Conservation (phyloP, 208 protist genomes). For the Trypanosoma platydactyli region DNA sequence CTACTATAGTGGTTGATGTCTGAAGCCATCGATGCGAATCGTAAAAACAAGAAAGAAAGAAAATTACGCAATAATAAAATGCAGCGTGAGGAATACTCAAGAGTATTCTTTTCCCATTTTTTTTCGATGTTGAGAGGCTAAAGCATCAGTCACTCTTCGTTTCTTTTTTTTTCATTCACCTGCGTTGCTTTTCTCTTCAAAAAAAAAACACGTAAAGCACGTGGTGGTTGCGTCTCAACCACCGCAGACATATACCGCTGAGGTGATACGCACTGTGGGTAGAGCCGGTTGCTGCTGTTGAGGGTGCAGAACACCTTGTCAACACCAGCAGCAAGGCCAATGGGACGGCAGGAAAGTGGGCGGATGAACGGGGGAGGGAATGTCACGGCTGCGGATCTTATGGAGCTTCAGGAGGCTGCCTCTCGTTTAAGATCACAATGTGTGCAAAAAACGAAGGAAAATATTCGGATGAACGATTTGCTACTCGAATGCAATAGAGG, state of each 20-base stretch:
- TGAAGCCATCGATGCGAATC: too few species aligned
- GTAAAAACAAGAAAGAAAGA: too few species aligned
- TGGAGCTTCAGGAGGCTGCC: conserved; percentile 23
- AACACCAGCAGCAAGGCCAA: neutral
- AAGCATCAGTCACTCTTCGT: conserved; percentile 3
- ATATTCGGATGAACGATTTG: neutral
- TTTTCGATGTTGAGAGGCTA: neutral
- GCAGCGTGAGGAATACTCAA: too few species aligned
- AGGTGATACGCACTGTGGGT: neutral
- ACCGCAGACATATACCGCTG: neutral
- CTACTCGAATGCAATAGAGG: neutral
- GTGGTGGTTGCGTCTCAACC: neutral
- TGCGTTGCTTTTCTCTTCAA: neutral
- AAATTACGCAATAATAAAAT: too few species aligned
- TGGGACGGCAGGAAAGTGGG: neutral
- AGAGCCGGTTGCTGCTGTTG: neutral
- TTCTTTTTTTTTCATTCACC: neutral
- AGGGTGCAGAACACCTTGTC: neutral
- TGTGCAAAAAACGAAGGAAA: neutral
- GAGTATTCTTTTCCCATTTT: conserved; percentile 3
- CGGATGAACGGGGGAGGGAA: neutral
- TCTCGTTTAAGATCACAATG: conserved; percentile 5
- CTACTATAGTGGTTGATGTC: too few species aligned
- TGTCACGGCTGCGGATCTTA: conserved; percentile 11
- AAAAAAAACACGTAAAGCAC: neutral